These are phyloP conservation scores for Russula earlei DNA, from an alignment of 768 basidiomycete species.

Conservation along the genomic window DNA sequence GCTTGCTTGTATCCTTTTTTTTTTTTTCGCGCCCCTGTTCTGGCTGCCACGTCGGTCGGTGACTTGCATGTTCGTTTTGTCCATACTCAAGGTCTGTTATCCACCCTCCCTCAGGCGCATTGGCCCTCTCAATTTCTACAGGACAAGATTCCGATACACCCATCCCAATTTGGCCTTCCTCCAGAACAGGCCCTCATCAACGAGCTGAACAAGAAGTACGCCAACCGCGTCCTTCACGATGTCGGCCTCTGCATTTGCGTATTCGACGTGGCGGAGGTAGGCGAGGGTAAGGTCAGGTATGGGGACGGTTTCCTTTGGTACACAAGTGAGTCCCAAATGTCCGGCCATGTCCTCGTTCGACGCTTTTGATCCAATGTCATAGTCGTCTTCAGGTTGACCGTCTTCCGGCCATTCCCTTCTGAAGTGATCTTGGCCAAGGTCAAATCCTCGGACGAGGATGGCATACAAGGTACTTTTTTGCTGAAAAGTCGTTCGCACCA, in stretches of 20 bases:
- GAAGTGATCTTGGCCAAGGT: constrained; percentile 89
- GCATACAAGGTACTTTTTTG: constrained; percentile 58
- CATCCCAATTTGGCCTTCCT: constrained; percentile 73
- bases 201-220: constrained; percentile 92
- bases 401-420: constrained; percentile 84
- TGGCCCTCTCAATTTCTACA: constrained; percentile 25
- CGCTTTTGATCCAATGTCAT: neutral
- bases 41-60: neutral
- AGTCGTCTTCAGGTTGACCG: constrained; percentile 85
- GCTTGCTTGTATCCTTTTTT: too few relatives aligned
- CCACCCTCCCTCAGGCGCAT: neutral
- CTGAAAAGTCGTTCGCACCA: neutral
- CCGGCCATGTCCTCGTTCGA: neutral
- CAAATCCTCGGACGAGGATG: constrained; percentile 75
- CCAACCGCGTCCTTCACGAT: constrained; percentile 83
- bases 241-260: constrained; percentile 87
- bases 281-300: constrained; percentile 89
- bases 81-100: constrained; percentile 28
- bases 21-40: too few relatives aligned
- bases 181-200: constrained; percentile 71
- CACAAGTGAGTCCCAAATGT: constrained; percentile 48
- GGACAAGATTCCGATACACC: constrained; percentile 89
- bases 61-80: constrained; percentile 30
- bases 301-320: constrained; percentile 96
- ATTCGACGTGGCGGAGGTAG: constrained; percentile 77